Base-by-base conservation (phyloP, 495 filamentous ascomycete species). In the Pyrenula aspistea region DNA sequence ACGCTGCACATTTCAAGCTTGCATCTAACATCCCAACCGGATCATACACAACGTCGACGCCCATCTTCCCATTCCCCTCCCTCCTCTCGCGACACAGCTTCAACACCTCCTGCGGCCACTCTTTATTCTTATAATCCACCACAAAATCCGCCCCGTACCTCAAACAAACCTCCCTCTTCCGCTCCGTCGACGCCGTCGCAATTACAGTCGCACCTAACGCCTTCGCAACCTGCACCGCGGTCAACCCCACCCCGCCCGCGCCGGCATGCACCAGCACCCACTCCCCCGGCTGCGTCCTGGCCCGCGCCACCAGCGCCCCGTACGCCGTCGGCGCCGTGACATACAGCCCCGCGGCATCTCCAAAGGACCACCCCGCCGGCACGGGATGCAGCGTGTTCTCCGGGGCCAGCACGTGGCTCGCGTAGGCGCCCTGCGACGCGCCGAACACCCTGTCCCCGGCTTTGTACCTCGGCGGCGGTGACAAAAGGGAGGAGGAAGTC, bases 211-310 rank as follows among this genome's bases (percentile, higher is more conserved):
- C 92, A 1, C 92, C 92, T 56, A 83, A 83, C 0, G 90, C 91
- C 68, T 96, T 96, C 3, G 92, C 92, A 49, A 96, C 80, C 63
- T 97, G 92, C 25, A 97, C 89, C 19, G 92, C 92, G 20, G 91
- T 88, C 12, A 97, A 70, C 1, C 92, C 92, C 0, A 96, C 92
- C 1, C 92, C 92, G 1, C 92, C 92, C 0, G 92, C 92, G 0
- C 89, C 92, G 12, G 92, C 92, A 71, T 97, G 91, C 12, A 97
- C 81, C 21, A 97, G 81, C 2, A 97, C 92, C 68, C 77, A 89
- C 59, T 97, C 92, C 0, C 89, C 90, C 1, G 76, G 68, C 67
- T 88, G 84, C 12, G 96, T 73, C 10, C 81, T 77, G 0, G 89
- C 92, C 25, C 92, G 75, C 12, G 82, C 78, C 22, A 94, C 89